These are phyloP conservation scores for Dioscorea cayenensis DNA, from an alignment of 116 monocot species.

Conservation along the genomic window DNA sequence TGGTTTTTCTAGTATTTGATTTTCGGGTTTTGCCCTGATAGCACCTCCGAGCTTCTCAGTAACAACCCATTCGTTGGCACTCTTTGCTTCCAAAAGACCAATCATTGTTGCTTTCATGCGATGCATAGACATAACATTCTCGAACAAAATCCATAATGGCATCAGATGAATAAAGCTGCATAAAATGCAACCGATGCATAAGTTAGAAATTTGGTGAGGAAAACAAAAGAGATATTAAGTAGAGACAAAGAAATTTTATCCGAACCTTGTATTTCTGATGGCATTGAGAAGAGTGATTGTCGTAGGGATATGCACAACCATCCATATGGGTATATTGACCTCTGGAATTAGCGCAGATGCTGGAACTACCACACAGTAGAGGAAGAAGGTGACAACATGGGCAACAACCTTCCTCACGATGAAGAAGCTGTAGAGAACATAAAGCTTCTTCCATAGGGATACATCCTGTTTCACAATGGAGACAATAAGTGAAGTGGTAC, in stretches of 20 bases:
- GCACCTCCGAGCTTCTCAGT: constrained; percentile 45
- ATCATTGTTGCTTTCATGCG: constrained; percentile 41
- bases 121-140: constrained; percentile 61
- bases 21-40: constrained; percentile 19
- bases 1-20: constrained; percentile 5
- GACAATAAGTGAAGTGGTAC: not conserved
- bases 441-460: constrained; percentile 44
- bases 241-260: too few relatives aligned
- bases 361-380: constrained; percentile 46
- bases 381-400: constrained; percentile 41
- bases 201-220: too few relatives aligned
- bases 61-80: constrained; percentile 64
- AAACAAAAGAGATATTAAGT: not conserved
- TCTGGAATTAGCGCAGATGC: constrained; percentile 44
- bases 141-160: constrained; percentile 47
- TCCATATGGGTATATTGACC: constrained; percentile 44
- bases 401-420: constrained; percentile 44
- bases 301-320: constrained; percentile 39
- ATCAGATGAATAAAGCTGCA: constrained; percentile 50
- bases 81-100: constrained; percentile 36
- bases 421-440: constrained; percentile 51
- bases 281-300: constrained; percentile 36
- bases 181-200: not conserved
- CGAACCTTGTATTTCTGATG: constrained; percentile 40
- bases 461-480: constrained; percentile 29